A percentile compares a stretch with the other conserved stretches of the same genome.
phyloP scores from a whole-genome alignment of 1,139 yeast species.

The Groenewaldozyma auringiensis region DNA sequence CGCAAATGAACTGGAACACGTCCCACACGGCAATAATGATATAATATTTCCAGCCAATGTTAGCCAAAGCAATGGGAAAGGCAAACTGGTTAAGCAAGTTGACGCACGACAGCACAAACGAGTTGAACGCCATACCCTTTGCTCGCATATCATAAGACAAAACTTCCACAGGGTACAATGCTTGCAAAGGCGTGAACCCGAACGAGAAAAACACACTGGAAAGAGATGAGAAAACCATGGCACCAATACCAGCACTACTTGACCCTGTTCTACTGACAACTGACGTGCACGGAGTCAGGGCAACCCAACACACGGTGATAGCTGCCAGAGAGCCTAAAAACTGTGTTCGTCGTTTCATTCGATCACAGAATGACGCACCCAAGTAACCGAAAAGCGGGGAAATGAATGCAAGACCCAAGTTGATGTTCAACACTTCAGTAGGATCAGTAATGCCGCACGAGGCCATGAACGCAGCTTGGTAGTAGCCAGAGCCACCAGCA shows the following conservation, averaged over 20 bases:
- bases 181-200: slow-evolving; percentile 10
- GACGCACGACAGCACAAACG: slow-evolving; percentile 8
- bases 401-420: slow-evolving; percentile 7
- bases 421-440: slow-evolving; percentile 8
- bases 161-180: slow-evolving; percentile 22
- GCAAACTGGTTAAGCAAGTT: slow-evolving; percentile 40
- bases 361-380: slow-evolving; percentile 9
- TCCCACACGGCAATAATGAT: slow-evolving; percentile 36
- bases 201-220: slow-evolving; percentile 1
- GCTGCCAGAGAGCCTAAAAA: slow-evolving; percentile 9
- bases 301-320: slow-evolving; percentile 7
- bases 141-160: slow-evolving; percentile 33
- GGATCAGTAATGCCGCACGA: slow-evolving; percentile 9
- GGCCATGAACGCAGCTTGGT: slow-evolving; percentile 6
- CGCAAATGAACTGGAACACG: not conserved
- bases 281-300: slow-evolving; percentile 6
- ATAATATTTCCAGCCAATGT: slow-evolving; percentile 51
- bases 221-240: slow-evolving; percentile 6
- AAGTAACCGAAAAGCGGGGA: slow-evolving; percentile 3
- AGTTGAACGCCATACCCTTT: slow-evolving; percentile 28
- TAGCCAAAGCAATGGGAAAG: slow-evolving; percentile 50
- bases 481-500: slow-evolving; percentile 7
- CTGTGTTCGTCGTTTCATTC: slow-evolving; percentile 12
- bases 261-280: slow-evolving; percentile 2
- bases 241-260: slow-evolving; percentile 9